Evolutionary conservation across 768 basidiomycete species (phyloP).

Genomic region (Mycena rosella): DNA sequence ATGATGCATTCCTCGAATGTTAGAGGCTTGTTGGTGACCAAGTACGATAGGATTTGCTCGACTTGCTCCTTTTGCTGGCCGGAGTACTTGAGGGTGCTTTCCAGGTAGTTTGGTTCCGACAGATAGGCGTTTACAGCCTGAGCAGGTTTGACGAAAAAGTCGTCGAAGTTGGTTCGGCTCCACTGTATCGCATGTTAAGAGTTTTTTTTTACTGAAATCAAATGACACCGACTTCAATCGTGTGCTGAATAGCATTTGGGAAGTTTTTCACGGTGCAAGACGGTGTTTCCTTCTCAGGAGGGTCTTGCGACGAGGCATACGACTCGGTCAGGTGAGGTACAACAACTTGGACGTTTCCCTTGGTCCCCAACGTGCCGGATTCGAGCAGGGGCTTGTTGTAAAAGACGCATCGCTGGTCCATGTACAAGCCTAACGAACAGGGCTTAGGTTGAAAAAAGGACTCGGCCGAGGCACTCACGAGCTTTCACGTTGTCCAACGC

Average conservation of each 20-base stretch:
- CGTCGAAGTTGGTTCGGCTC: slow-evolving; percentile 94
- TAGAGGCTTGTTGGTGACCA: slow-evolving; percentile 93
- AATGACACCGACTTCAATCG: slow-evolving; percentile 81
- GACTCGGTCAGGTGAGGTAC: slow-evolving; percentile 96
- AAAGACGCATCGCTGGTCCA: slow-evolving; percentile 98
- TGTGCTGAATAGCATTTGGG: slow-evolving; percentile 97
- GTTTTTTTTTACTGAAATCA: not conserved
- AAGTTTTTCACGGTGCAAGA: slow-evolving; percentile 99
- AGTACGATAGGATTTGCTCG: slow-evolving; percentile 87
- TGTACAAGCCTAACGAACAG: slow-evolving; percentile 80
- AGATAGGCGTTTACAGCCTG: slow-evolving; percentile 97
- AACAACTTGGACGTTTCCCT: slow-evolving; percentile 97
- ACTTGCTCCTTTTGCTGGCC: slow-evolving; percentile 93
- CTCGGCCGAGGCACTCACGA: slow-evolving; percentile 64
- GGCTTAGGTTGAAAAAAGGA: slow-evolving; percentile 17
- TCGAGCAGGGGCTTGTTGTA: slow-evolving; percentile 96
- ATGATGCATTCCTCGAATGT: slow-evolving; percentile 97
- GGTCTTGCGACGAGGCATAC: slow-evolving; percentile 97
- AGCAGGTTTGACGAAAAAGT: slow-evolving; percentile 92
- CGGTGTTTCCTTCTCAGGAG: slow-evolving; percentile 97
- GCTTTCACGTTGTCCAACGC: slow-evolving; percentile 97
- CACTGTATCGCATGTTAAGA: slow-evolving; percentile 64
- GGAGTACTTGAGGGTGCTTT: slow-evolving; percentile 89
- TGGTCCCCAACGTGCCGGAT: slow-evolving; percentile 97
- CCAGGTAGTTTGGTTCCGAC: slow-evolving; percentile 95